These are phyloP conservation scores for Omphalotus guepiniiformis DNA, from an alignment of 768 basidiomycete genomes.

Conservation along the genomic window DNA sequence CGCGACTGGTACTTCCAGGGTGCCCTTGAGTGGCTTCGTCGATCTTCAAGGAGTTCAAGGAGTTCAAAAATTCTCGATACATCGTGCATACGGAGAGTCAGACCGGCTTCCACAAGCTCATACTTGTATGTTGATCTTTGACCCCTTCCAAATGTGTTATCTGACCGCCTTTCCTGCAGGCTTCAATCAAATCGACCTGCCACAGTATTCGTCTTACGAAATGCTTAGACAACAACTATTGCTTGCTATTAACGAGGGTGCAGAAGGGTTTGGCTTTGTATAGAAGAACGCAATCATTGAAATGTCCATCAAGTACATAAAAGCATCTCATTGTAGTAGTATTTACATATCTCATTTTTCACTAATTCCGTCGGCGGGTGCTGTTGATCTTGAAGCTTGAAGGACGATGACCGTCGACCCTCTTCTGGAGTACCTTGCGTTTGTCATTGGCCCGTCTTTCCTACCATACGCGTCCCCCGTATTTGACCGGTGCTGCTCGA, in stretches of 20 bases:
- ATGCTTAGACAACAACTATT: conserved; percentile 89
- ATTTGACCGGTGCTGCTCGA: no score
- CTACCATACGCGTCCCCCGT: no score
- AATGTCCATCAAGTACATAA: conserved; percentile 19
- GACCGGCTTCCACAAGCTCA: conserved; percentile 87
- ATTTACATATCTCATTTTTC: no score
- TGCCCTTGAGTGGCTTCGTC: conserved; percentile 90
- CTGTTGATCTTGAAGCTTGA: no score
- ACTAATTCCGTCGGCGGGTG: no score
- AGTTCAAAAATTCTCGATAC: conserved; percentile 92
- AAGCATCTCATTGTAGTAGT: conserved; percentile 12
- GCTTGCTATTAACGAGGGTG: conserved; percentile 93
- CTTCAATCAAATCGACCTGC: conserved; percentile 94
- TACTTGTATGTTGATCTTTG: conserved; percentile 57
- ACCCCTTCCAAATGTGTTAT: conserved; percentile 1
- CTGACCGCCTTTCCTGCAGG: conserved; percentile 38
- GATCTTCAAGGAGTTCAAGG: conserved; percentile 96
- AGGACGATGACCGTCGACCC: no score
- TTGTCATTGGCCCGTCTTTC: no score
- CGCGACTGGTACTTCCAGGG: conserved; percentile 88
- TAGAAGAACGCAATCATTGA: background rate
- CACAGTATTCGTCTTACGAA: conserved; percentile 94
- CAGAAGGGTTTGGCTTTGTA: conserved; percentile 88
- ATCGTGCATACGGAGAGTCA: conserved; percentile 84
- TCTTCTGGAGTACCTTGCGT: no score